Conservation (phyloP, 345 rosid genomes). For the Crucihimalaya himalaica region DNA sequence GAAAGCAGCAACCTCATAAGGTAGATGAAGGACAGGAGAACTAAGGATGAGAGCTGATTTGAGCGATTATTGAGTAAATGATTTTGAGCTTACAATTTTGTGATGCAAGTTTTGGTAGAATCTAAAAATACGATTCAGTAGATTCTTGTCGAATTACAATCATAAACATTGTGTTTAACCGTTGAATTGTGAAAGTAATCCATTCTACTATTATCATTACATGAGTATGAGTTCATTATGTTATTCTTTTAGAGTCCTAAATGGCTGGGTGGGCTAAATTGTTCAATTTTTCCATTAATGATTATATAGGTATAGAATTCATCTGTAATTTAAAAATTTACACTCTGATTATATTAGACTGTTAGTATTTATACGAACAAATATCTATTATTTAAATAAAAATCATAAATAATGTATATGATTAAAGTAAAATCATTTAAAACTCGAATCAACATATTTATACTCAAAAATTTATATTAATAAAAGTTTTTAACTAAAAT, state of each 20-base stretch:
- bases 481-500: no score
- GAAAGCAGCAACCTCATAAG: conserved; percentile 16
- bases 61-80: neutral
- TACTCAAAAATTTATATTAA: no score
- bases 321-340: no score
- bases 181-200: conserved; percentile 14
- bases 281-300: neutral
- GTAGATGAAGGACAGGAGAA: conserved; percentile 6
- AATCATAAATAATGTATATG: no score
- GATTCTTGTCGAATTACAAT: neutral
- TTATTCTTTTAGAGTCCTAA: neutral
- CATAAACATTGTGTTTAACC: conserved; percentile 6
- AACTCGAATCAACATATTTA: no score
- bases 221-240: neutral
- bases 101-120: conserved; percentile 26
- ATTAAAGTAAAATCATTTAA: no score
- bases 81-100: neutral
- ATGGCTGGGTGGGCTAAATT: neutral
- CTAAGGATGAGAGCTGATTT: conserved; percentile 16
- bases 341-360: no score
- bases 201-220: neutral
- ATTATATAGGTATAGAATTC: no score
- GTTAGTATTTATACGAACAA: no score
- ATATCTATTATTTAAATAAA: no score
- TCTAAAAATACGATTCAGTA: neutral